A percentile compares a stretch with the other conserved stretches of the same genome.
Conservation (phyloP, 2,329 filamentous ascomycete genomes). For the Ophiostoma australiae region DNA sequence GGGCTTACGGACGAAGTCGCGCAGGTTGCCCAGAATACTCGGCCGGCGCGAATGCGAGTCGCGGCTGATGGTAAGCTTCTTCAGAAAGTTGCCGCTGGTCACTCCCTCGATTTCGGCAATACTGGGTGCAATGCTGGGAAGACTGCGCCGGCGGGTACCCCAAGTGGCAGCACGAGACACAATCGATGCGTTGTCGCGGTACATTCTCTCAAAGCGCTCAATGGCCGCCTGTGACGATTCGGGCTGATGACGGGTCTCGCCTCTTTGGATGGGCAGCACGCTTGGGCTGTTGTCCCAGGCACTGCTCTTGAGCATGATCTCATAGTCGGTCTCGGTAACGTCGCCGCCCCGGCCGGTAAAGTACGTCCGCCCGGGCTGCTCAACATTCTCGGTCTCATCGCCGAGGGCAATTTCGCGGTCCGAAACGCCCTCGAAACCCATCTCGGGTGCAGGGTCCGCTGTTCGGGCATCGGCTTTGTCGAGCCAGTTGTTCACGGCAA, state of each 20-base stretch:
- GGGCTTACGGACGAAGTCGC: constrained; percentile 47
- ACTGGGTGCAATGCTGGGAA: constrained; percentile 55
- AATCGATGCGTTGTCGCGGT: constrained; percentile 53
- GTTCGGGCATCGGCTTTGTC: constrained; percentile 31
- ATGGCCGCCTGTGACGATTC: constrained; percentile 52
- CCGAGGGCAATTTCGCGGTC: constrained; percentile 43
- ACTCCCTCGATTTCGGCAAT: constrained; percentile 55
- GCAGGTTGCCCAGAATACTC: constrained; percentile 51
- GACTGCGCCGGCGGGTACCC: constrained; percentile 62
- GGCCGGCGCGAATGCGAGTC: constrained; percentile 43
- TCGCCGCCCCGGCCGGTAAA: constrained; percentile 39
- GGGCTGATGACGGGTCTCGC: constrained; percentile 40
- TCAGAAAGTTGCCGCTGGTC: constrained; percentile 57
- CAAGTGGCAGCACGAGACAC: constrained; percentile 62
- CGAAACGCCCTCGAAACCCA: constrained; percentile 37
- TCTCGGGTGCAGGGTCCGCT: neutral
- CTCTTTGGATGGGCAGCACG: constrained; percentile 42
- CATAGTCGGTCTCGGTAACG: constrained; percentile 44
- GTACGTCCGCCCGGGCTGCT: constrained; percentile 48
- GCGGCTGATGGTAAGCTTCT: constrained; percentile 54
- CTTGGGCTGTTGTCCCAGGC: constrained; percentile 49
- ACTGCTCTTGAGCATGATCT: constrained; percentile 46
- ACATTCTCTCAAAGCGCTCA: constrained; percentile 47
- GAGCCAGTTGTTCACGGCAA: constrained; percentile 50
- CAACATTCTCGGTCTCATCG: constrained; percentile 47